Evolutionary conservation across 257 asterid genomes (phyloP), one percentile per base, ranked within the genome.

Genomic region (Lycium ferocissimum): DNA sequence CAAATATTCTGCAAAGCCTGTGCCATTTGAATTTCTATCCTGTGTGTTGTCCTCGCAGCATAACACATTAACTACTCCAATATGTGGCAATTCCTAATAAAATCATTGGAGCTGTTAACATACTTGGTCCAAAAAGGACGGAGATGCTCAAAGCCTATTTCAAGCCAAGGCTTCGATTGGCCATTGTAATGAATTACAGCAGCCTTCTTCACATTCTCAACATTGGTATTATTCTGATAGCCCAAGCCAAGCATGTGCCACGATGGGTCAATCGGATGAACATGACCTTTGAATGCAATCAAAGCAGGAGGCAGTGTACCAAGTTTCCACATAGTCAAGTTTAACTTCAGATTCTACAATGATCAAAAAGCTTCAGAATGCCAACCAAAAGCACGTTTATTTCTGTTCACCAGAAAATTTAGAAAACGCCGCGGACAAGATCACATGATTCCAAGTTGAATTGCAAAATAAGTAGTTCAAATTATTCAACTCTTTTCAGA

Each of bases 191-290:
- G 99, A 89, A 96, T 96, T 56, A 95, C 99, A 2, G 99, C 98
- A 70, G 99, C 98, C 87, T 92, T 94, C 81, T 92, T 92, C 88
- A 95, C 93, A 79, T 83, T 91, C 84, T 93, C 98, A 33, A 95
- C 54, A 81, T 90, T 93, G 85, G 98, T 95, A 58, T 90, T 94
- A 57, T 90, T 95, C 92, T 96, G 99, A 90, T 96, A 96, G 57
- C 99, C 99, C 93, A 96, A 91, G 49, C 99, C 99, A 87, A 96
- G 99, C 99, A 96, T 92, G 95, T 96, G 99, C 99, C 99, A 96
- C 37, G 93, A 92, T 51, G 97, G 91, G 67, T 96, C 97, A 35
- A 96, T 95, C 45, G 99, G 96, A 85, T 92, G 96, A 83, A 95
- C 92, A 45, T 94, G 89, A 54, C 97, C 98, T 89, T 85, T 95